These are phyloP conservation scores for Pleomassaria siparia DNA, from an alignment of 2,329 filamentous ascomycete species.

Conservation along the genomic window DNA sequence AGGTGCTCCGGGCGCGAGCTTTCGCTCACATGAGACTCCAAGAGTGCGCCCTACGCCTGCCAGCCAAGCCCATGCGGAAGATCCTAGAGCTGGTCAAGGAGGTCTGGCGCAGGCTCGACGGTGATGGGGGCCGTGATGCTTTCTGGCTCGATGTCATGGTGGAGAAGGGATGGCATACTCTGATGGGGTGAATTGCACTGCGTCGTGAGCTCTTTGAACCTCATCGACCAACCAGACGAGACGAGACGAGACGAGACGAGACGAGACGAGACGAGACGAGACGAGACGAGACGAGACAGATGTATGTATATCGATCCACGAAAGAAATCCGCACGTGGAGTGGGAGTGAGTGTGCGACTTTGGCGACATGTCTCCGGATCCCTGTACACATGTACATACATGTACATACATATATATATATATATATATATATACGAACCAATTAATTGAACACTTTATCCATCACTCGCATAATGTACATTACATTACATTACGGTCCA, in stretches of 20 bases:
- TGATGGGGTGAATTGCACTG: slow-evolving; percentile 49
- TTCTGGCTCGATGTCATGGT: slow-evolving; percentile 62
- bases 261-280: too few relatives aligned
- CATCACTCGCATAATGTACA: too few relatives aligned
- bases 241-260: background rate
- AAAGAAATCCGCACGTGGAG: too few relatives aligned
- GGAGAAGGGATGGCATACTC: slow-evolving; percentile 59
- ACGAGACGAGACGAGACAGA: too few relatives aligned
- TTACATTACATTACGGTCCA: too few relatives aligned
- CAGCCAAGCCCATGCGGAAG: slow-evolving; percentile 54
- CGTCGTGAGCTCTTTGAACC: background rate
- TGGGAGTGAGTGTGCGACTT: too few relatives aligned
- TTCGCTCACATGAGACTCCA: slow-evolving; percentile 54
- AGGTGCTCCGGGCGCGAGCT: slow-evolving; percentile 49
- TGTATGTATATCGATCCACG: too few relatives aligned
- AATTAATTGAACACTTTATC: too few relatives aligned
- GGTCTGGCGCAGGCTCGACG: slow-evolving; percentile 56
- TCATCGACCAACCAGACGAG: background rate
- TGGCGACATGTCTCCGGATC: too few relatives aligned
- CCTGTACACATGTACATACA: too few relatives aligned
- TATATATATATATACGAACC: too few relatives aligned
- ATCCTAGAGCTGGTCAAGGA: slow-evolving; percentile 55
- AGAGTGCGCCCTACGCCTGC: slow-evolving; percentile 49
- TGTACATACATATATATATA: too few relatives aligned
- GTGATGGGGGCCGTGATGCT: slow-evolving; percentile 48